Evolutionary conservation across 495 filamentous ascomycete species (phyloP), one percentile per base, ranked within the genome.

Genomic region (Aspergillus ostianus): DNA sequence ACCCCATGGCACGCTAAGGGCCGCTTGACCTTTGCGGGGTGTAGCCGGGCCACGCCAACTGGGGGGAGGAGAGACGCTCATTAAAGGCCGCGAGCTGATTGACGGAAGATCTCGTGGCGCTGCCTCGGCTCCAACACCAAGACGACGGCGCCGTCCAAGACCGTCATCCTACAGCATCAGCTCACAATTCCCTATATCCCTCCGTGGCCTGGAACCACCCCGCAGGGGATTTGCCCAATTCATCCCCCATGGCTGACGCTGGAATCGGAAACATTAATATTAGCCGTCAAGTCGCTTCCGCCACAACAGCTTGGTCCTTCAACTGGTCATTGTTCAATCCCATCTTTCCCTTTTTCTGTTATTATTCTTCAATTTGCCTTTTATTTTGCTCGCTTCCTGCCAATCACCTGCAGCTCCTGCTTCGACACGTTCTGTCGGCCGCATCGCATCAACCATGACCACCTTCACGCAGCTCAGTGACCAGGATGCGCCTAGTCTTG

Each of bases 381-480:
- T 26, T 26, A 26, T 45, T 49, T 32, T 1, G 1, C 29, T 4
- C 15, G n/a, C 2, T 56, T 53, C 50, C 59, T 67, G 53, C 65
- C 59, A 67, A 67, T 67, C 62, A 58, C 21, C 18, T 12, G 47
- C 18, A 47, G 15, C 12, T 55, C 10, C 18, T 26, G 18, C n/a
- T 48, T 47, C 9, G 26, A 48, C 45, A 41, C 21, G 2, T 49
- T 47, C 57, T 57, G 26, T 30, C 49, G 47, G 36, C 21, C 48
- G 19, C 51, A 46, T 13, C 48, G 15, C 55, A 27, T 5, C 18
- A n/a, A 59, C 49, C 41, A 90, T 90, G 87, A 83, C 88, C 15
- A 86, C 86, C 21, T 90, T 89, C 67, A 90, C 87, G 17, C 84
- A 83, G 59, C 82, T 89, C 60, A 62, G 63, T 5, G 82, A 84